Base-by-base conservation (phyloP, 140 eudicot species). In the Anethum foeniculum region DNA sequence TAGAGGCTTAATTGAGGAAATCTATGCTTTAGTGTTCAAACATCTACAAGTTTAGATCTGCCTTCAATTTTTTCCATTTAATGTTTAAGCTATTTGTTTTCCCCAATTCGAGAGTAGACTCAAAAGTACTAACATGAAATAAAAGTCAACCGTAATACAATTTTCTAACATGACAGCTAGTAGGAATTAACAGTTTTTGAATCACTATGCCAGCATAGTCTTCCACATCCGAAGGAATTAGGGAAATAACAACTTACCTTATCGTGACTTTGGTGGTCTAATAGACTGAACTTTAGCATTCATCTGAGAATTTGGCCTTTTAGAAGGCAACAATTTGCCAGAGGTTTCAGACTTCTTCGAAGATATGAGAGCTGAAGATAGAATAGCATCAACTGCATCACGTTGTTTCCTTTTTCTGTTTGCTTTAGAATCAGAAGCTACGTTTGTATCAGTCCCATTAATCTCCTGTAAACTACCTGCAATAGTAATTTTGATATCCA, bases 381-480 rank as follows among this genome's bases (percentile, higher is more conserved):
- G 96, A 81, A 95, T 93, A 80, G 97, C 97, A 82, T 92, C 95
- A 47, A 95, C 97, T 49, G 89, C 99, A 80, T 92, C 97, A 52
- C 99, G 94, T 84, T 90, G 92, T 84, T 92, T 95, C 83, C 97
- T 88, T 86, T 88, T 89, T 76, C 49, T 12, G 44, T 86, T 79
- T 23, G 85, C 41, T 12, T 77, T 82, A 39, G 85, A 71, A 76
- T 71, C 83, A 72, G 82, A 85, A 82, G 84, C 60, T 84, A 69
- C 75, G 64, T 77, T 79, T 46, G 51, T 76, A 80, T 46, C 87
- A 43, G 43, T 78, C 36, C 38, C 88, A 76, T 77, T 86, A 77
- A 38, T 81, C 47, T 76, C 75, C 84, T 71, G 79, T 68, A 62
- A 12, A 25, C 74, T 81, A 78, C 38, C 81, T 74, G 79, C 67